These are phyloP conservation scores for Paraphaeosphaeria sporulosa DNA, from an alignment of 2,329 filamentous ascomycete genomes.

Conservation along the genomic window DNA sequence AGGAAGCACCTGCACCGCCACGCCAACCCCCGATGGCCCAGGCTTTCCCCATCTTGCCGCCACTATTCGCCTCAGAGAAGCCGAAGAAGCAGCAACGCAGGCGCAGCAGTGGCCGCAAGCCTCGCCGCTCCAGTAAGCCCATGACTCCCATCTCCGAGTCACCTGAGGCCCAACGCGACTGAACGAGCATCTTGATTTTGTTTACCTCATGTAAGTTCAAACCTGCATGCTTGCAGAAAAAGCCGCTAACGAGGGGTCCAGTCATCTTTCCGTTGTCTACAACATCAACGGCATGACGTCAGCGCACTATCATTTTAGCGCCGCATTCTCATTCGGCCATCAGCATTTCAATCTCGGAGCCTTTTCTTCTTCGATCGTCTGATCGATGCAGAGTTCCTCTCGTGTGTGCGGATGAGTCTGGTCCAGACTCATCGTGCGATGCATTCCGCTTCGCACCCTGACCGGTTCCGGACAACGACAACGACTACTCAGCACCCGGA, in stretches of 20 bases:
- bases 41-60: constrained; percentile 48
- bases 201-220: constrained; percentile 24
- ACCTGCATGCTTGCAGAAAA: constrained; percentile 6
- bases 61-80: constrained; percentile 51
- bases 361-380: not conserved
- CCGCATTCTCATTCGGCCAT: constrained; percentile 16
- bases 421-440: not conserved
- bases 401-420: not conserved
- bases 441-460: constrained; percentile 4
- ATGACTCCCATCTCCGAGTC: constrained; percentile 54
- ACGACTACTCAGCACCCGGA: constrained; percentile 1
- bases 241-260: constrained; percentile 27
- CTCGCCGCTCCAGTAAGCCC: constrained; percentile 49
- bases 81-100: constrained; percentile 48
- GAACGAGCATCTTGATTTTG: constrained; percentile 21
- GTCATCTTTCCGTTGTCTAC: constrained; percentile 22
- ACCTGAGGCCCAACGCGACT: constrained; percentile 46
- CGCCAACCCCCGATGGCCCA: constrained; percentile 45
- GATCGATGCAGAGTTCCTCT: not conserved
- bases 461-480: constrained; percentile 7
- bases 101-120: constrained; percentile 51
- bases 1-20: constrained; percentile 51
- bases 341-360: not conserved
- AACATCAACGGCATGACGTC: constrained; percentile 22
- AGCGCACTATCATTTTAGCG: constrained; percentile 22